Conservation (phyloP, 2,329 filamentous ascomycete species). For the Neonectria neomacrospora region DNA sequence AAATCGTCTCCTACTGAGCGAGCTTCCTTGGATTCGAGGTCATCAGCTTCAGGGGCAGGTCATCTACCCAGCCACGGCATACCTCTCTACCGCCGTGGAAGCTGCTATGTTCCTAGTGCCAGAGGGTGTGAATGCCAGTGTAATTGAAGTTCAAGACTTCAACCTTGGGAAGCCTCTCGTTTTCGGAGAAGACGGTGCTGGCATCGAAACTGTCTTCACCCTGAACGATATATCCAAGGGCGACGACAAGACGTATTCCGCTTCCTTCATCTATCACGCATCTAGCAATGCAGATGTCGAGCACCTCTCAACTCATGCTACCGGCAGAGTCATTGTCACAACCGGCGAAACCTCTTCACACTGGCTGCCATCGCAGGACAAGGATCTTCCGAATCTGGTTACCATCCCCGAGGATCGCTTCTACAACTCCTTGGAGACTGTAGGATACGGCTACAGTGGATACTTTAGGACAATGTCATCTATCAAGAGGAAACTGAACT, state of each 20-base stretch:
- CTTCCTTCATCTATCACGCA: too few relatives aligned
- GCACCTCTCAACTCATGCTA: not conserved
- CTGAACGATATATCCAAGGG: not conserved
- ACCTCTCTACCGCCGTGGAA: not conserved
- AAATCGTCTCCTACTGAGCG: not conserved
- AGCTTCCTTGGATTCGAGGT: not conserved
- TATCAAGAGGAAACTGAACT: conserved; percentile 26
- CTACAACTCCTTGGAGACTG: conserved; percentile 32
- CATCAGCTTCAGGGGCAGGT: conserved; percentile 6
- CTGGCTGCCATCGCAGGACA: too few relatives aligned
- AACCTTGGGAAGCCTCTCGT: conserved; percentile 16
- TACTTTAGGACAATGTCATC: conserved; percentile 30
- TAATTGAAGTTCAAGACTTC: conserved; percentile 10
- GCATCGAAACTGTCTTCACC: conserved; percentile 22
- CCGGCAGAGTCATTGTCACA: conserved; percentile 1
- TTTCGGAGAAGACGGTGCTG: not conserved
- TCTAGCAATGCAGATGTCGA: not conserved
- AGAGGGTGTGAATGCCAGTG: not conserved
- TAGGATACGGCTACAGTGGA: conserved; percentile 39
- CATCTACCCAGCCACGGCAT: conserved; percentile 6
- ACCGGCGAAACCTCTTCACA: too few relatives aligned
- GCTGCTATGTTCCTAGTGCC: not conserved
- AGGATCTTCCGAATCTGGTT: conserved; percentile 9
- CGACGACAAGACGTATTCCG: not conserved
- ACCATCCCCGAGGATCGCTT: conserved; percentile 33